These are phyloP conservation scores for Sporobolomyces roseus DNA, from an alignment of 768 basidiomycete genomes.

Conservation along the genomic window DNA sequence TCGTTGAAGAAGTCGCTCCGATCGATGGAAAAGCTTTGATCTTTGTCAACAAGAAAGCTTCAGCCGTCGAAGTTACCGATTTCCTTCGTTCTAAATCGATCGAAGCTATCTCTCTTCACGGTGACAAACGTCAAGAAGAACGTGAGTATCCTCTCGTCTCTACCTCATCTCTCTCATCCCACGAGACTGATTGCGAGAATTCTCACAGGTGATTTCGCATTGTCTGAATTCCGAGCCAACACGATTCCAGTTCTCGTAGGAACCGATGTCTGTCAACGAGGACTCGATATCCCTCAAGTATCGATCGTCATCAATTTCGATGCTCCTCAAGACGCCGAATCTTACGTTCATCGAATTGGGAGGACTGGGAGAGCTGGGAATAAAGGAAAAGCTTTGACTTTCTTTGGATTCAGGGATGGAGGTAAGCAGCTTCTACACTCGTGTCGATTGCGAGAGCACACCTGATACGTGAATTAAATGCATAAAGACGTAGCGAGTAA, in stretches of 20 bases:
- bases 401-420: constrained; percentile 61
- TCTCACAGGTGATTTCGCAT: constrained; percentile 70
- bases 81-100: constrained; percentile 74
- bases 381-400: constrained; percentile 84
- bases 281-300: constrained; percentile 98
- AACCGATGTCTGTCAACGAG: constrained; percentile 98
- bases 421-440: neutral
- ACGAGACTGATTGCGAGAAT: neutral
- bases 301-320: constrained; percentile 79
- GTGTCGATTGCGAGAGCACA: neutral
- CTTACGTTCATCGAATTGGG: constrained; percentile 79
- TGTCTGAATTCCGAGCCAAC: constrained; percentile 94
- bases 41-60: constrained; percentile 93
- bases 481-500: too few relatives aligned
- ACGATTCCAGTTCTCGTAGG: constrained; percentile 94
- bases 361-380: constrained; percentile 86
- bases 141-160: constrained; percentile 52
- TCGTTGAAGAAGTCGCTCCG: constrained; percentile 88
- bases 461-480: neutral
- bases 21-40: constrained; percentile 97
- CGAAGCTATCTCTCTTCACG: constrained; percentile 97
- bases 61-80: constrained; percentile 95
- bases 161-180: neutral
- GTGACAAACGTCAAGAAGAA: constrained; percentile 97
- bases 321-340: constrained; percentile 66